These are phyloP conservation scores for Phellinidium pouzarii DNA, from an alignment of 1,284 basidiomycete species.

Conservation along the genomic window DNA sequence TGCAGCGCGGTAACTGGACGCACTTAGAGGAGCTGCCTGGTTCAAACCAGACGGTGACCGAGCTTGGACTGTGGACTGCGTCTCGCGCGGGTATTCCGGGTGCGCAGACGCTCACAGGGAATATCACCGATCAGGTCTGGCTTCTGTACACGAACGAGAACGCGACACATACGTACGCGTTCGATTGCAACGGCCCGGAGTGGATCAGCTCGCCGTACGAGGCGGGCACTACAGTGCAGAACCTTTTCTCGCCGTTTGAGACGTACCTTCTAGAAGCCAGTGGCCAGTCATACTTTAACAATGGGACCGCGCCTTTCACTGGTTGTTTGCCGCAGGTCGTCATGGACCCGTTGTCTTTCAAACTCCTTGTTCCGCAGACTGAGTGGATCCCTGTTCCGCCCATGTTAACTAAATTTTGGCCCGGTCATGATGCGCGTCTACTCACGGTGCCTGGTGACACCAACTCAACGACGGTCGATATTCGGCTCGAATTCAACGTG, in stretches of 20 bases:
- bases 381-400: constrained; percentile 70
- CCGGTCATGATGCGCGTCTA: constrained; percentile 80
- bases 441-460: constrained; percentile 38
- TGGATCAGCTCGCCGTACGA: constrained; percentile 77
- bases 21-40: constrained; percentile 70
- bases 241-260: constrained; percentile 81
- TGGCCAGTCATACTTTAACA: constrained; percentile 48
- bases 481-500: constrained; percentile 73
- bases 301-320: constrained; percentile 52
- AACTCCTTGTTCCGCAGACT: constrained; percentile 62
- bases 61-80: constrained; percentile 83
- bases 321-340: constrained; percentile 67
- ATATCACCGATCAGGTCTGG: constrained; percentile 66
- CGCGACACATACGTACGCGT: constrained; percentile 52
- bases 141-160: constrained; percentile 84
- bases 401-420: constrained; percentile 69
- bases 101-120: constrained; percentile 52
- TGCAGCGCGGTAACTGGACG: constrained; percentile 79
- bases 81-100: constrained; percentile 54
- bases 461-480: constrained; percentile 57
- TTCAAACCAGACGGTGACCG: constrained; percentile 72
- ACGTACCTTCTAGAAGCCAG: constrained; percentile 62
- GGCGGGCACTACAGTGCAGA: constrained; percentile 55
- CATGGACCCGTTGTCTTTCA: constrained; percentile 74
- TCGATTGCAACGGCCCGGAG: constrained; percentile 46